phyloP scores from a whole-genome alignment of 2,329 filamentous ascomycete species.

The Calonectria pseudoturangicola region DNA sequence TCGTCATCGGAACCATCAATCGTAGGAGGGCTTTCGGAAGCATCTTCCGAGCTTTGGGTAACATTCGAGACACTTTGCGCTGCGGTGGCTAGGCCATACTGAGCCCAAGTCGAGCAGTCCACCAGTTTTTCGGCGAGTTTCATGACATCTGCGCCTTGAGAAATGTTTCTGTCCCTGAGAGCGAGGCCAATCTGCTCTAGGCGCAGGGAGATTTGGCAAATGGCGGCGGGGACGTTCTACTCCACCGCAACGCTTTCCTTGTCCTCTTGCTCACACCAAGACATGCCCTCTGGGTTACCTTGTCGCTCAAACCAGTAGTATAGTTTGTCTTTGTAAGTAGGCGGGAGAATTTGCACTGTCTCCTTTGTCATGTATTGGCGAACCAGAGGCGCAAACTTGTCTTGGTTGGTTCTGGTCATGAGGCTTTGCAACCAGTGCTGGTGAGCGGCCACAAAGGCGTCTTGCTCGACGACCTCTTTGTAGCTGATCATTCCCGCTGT shows the following conservation, averaged over 20 bases:
- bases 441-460: conserved; percentile 13
- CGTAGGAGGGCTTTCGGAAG: no score
- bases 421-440: conserved; percentile 1
- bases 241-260: conserved; percentile 3
- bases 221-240: conserved; percentile 13
- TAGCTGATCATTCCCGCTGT: conserved; percentile 21
- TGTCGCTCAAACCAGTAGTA: conserved; percentile 25
- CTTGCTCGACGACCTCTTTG: conserved; percentile 13
- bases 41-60: no score
- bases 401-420: conserved; percentile 24
- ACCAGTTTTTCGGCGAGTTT: conserved; percentile 11
- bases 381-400: not conserved
- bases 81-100: not conserved
- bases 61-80: no score
- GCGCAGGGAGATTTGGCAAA: not conserved
- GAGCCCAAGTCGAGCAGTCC: conserved; percentile 7
- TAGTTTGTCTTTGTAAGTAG: conserved; percentile 25
- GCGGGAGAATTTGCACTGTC: conserved; percentile 3
- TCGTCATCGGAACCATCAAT: no score
- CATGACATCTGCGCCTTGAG: not conserved
- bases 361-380: conserved; percentile 1
- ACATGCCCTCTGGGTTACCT: conserved; percentile 8
- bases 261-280: conserved; percentile 27
- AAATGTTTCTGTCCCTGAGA: not conserved
- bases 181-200: conserved; percentile 4